Percentiles rank a stretch among this genome's conserved stretches.
Evolutionary conservation across 2,329 filamentous ascomycete genomes (phyloP).

Genomic region (Chalaropsis thielavioides): DNA sequence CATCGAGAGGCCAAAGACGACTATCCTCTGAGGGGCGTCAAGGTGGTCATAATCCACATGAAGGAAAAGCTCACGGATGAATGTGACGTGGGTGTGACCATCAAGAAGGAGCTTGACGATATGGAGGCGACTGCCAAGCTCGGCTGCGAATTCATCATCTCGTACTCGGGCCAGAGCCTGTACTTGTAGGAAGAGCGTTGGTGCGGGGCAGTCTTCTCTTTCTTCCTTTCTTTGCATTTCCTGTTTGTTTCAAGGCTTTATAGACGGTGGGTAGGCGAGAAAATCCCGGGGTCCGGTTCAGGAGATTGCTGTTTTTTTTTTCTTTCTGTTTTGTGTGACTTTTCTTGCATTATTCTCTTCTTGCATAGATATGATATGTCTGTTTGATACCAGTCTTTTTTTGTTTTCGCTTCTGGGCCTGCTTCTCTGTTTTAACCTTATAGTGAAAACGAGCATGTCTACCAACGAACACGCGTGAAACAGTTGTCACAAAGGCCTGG

Average conservation of each 20-base stretch:
- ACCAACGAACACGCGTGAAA: not conserved
- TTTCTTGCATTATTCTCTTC: constrained; percentile 1
- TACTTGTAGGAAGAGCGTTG: constrained; percentile 27
- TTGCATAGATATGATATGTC: constrained; percentile 1
- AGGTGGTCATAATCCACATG: constrained; percentile 80
- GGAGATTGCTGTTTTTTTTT: not conserved
- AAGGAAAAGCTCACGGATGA: constrained; percentile 74
- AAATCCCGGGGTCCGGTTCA: not conserved
- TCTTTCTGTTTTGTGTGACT: constrained; percentile 6
- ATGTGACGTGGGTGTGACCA: constrained; percentile 46
- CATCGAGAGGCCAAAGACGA: constrained; percentile 18
- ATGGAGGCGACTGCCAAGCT: constrained; percentile 51
- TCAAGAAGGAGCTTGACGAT: constrained; percentile 53
- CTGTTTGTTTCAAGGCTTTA: constrained; percentile 5
- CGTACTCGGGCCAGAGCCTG: constrained; percentile 47
- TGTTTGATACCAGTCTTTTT: not conserved
- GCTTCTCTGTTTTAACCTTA: not conserved
- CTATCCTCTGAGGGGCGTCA: constrained; percentile 53
- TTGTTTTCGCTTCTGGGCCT: not conserved
- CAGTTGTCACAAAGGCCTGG: not conserved
- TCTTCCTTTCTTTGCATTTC: constrained; percentile 2
- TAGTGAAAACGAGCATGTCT: not conserved
- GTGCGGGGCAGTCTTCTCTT: not conserved
- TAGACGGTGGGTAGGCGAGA: not conserved
- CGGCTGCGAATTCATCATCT: constrained; percentile 68